phyloP scores from a whole-genome alignment of 257 asterid species.

The Sherardia arvensis region DNA sequence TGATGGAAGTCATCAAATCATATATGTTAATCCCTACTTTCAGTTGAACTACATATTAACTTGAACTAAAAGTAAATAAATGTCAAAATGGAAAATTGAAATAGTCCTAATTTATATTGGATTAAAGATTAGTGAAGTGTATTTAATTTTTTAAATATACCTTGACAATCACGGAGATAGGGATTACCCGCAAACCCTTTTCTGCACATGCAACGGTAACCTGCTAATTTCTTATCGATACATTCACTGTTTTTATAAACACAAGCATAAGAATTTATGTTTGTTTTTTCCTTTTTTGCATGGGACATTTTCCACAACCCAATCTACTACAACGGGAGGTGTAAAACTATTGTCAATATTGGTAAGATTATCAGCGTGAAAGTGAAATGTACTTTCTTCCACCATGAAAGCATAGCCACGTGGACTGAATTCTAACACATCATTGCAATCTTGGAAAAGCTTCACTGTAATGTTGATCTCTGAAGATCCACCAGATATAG shows the following conservation, averaged over 20 bases:
- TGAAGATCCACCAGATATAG: not conserved
- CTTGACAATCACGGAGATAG: not conserved
- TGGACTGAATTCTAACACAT: not conserved
- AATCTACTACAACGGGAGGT: not conserved
- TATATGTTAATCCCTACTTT: too few relatives aligned
- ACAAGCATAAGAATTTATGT: not conserved
- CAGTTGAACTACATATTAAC: too few relatives aligned
- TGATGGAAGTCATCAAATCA: too few relatives aligned
- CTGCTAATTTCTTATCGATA: not conserved
- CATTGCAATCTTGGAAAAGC: not conserved
- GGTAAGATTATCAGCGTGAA: not conserved
- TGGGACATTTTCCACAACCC: not conserved
- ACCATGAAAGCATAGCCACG: not conserved
- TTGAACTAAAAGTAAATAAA: too few relatives aligned
- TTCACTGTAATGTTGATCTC: not conserved
- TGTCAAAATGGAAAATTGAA: too few relatives aligned
- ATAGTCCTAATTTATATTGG: too few relatives aligned
- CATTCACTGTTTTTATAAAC: not conserved
- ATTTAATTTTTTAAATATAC: too few relatives aligned
- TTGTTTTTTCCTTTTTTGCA: not conserved
- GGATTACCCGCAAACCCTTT: not conserved
- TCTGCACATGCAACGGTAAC: not conserved
- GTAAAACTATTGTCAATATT: not conserved
- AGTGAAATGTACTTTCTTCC: not conserved
- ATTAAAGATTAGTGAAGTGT: too few relatives aligned